Percentiles rank a stretch among this genome's conserved stretches.
phyloP scores from a whole-genome alignment of 768 basidiomycete species.

The Rubroboletus satanas region DNA sequence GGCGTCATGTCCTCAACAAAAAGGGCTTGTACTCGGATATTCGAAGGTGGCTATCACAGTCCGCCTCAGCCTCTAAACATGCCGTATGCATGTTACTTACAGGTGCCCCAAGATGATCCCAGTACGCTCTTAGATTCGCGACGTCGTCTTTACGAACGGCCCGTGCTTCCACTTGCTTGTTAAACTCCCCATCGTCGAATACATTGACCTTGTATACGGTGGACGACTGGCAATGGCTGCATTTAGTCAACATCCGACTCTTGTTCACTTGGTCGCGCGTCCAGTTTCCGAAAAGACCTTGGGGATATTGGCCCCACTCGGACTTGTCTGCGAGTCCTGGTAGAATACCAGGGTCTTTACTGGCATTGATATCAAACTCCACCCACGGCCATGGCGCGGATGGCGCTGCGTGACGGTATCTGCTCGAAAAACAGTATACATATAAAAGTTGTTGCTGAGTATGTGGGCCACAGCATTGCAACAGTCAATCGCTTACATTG shows the following conservation, averaged over 20 bases:
- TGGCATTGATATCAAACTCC: slow-evolving; percentile 22
- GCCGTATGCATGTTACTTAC: slow-evolving; percentile 18
- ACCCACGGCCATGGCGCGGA: slow-evolving; percentile 42
- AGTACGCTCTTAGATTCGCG: slow-evolving; percentile 20
- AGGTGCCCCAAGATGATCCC: slow-evolving; percentile 22
- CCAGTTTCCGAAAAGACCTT: slow-evolving; percentile 53
- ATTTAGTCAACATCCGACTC: slow-evolving; percentile 32
- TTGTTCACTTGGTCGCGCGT: slow-evolving; percentile 39
- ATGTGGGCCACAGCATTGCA: background rate
- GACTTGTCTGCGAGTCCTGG: background rate
- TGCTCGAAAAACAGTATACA: background rate
- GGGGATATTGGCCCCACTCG: slow-evolving; percentile 44
- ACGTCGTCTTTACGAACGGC: slow-evolving; percentile 13
- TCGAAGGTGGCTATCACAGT: slow-evolving; percentile 20
- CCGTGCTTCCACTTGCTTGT: slow-evolving; percentile 8
- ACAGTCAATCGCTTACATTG: slow-evolving; percentile 17
- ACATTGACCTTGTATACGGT: slow-evolving; percentile 20
- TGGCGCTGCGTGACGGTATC: slow-evolving; percentile 35
- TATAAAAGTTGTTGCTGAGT: background rate
- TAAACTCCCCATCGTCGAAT: slow-evolving; percentile 16
- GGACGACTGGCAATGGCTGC: slow-evolving; percentile 12
- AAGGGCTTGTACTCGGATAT: slow-evolving; percentile 33
- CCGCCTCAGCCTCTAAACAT: background rate
- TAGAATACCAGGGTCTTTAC: background rate
- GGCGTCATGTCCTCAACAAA: slow-evolving; percentile 37